A percentile compares a stretch with the other conserved stretches of the same genome.
phyloP scores from a whole-genome alignment of 2,329 filamentous ascomycete genomes.

The Calonectria multiphialidica region DNA sequence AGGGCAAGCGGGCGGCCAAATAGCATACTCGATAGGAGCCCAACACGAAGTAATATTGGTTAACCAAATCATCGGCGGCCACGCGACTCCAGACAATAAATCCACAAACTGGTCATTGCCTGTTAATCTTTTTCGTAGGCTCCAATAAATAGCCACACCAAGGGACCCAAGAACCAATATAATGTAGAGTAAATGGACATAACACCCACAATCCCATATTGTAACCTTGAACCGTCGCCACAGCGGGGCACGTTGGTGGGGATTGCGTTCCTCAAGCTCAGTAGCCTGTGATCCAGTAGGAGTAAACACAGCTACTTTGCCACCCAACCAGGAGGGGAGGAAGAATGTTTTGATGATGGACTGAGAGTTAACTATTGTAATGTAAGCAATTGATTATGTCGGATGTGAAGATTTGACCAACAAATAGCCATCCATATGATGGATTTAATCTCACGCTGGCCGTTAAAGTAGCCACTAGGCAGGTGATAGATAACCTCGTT shows the following conservation, averaged over 20 bases:
- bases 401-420: neutral
- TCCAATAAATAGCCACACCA: neutral
- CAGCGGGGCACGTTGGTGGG: neutral
- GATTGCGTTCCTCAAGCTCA: neutral
- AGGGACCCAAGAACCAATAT: neutral
- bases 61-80: neutral
- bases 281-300: neutral
- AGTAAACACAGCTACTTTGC: neutral
- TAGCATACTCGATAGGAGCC: neutral
- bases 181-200: neutral
- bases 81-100: neutral
- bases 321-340: neutral
- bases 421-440: neutral
- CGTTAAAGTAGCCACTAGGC: neutral
- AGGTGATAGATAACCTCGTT: neutral
- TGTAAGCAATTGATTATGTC: neutral
- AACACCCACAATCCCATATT: neutral
- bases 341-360: neutral
- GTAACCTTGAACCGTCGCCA: neutral
- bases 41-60: neutral
- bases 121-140: neutral
- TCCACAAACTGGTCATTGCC: neutral
- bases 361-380: neutral
- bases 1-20: neutral
- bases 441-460: neutral